Percentiles rank a stretch among this genome's conserved stretches.
Evolutionary conservation across 2,329 filamentous ascomycete genomes (phyloP).

Genomic region (Penicillium hesseltinei): DNA sequence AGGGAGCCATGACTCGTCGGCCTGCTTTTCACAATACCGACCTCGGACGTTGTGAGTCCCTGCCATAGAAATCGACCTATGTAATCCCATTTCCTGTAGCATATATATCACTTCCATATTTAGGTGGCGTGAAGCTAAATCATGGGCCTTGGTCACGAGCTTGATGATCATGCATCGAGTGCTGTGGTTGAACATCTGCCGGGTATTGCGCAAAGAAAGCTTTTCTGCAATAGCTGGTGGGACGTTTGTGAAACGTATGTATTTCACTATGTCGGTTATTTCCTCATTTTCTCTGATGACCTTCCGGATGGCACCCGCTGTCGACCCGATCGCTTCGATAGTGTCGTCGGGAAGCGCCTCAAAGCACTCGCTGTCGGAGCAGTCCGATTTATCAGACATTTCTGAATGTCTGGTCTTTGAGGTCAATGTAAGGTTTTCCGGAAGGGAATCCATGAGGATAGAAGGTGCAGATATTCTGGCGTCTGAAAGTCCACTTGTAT

Average conservation of each 20-base stretch:
- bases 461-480: background rate
- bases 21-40: background rate
- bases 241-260: background rate
- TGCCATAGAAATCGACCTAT: background rate
- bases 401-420: no score
- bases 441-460: background rate
- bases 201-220: background rate
- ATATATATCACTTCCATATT: background rate
- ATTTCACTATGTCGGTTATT: background rate
- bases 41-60: no score
- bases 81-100: no score
- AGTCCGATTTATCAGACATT: background rate
- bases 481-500: background rate
- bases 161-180: background rate
- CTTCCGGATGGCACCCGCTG: background rate
- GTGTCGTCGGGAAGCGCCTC: background rate
- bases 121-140: background rate
- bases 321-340: background rate
- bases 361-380: background rate
- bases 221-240: background rate
- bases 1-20: background rate
- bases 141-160: background rate
- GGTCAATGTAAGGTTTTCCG: background rate
- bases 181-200: background rate
- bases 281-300: background rate